Conservation (phyloP, 768 basidiomycete species). For the Suillus cothurnatus region DNA sequence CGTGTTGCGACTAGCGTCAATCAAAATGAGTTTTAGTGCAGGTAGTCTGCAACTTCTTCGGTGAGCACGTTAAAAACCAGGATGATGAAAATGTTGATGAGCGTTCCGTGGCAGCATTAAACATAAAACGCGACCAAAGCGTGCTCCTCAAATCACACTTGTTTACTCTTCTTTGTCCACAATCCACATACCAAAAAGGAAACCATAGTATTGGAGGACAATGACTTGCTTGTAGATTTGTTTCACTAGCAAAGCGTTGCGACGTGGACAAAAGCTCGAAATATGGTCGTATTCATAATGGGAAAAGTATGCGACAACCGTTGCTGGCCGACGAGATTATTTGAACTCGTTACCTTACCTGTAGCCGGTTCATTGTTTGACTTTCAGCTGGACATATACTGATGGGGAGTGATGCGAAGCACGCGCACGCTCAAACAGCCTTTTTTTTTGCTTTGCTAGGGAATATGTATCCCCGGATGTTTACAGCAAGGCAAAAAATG, state of each 20-base stretch:
- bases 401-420: not conserved
- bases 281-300: not conserved
- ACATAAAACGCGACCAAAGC: conserved; percentile 15
- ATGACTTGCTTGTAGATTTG: conserved; percentile 4
- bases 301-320: not conserved
- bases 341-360: not conserved
- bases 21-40: not conserved
- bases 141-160: conserved; percentile 17
- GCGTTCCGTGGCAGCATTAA: conserved; percentile 14
- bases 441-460: not conserved
- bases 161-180: conserved; percentile 29
- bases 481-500: not conserved
- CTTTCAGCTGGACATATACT: not conserved
- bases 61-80: not conserved
- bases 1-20: not conserved
- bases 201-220: conserved; percentile 9
- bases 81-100: conserved; percentile 8
- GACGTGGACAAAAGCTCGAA: not conserved
- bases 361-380: not conserved
- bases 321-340: not conserved
- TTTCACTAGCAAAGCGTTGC: not conserved
- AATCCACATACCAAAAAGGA: not conserved
- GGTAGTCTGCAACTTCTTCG: not conserved
- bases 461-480: not conserved
- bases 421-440: not conserved